Conservation (phyloP, 148 eudicot genomes). For the Arbutus unedo region DNA sequence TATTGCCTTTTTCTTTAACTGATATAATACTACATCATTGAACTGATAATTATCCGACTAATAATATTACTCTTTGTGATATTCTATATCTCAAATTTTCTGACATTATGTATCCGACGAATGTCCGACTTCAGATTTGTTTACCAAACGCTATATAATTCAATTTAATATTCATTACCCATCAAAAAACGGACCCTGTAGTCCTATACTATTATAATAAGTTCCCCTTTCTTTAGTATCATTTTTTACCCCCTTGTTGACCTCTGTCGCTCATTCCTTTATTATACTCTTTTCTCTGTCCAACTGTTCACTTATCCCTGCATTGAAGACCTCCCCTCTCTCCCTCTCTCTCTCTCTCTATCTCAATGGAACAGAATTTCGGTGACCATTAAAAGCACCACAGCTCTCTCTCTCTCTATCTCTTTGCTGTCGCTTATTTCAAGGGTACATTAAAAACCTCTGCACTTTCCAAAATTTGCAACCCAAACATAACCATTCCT, state of each 20-base stretch:
- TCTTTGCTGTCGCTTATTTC: slow-evolving; percentile 17
- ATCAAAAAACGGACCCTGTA: too few species aligned
- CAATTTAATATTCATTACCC: too few species aligned
- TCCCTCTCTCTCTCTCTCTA: slow-evolving; percentile 20
- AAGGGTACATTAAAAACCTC: slow-evolving; percentile 15
- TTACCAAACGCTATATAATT: too few species aligned
- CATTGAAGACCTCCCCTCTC: neutral
- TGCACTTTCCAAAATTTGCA: slow-evolving; percentile 11
- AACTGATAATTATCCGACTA: too few species aligned
- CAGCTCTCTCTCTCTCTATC: neutral
- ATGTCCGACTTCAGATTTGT: too few species aligned
- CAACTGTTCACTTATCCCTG: neutral
- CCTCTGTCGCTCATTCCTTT: slow-evolving; percentile 16
- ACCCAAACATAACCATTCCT: neutral
- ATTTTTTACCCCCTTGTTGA: slow-evolving; percentile 22
- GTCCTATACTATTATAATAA: too few species aligned
- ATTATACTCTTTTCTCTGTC: neutral
- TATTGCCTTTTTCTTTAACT: too few species aligned
- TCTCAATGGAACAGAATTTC: slow-evolving; percentile 35
- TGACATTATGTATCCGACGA: too few species aligned
- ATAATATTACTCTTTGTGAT: too few species aligned
- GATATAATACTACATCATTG: too few species aligned
- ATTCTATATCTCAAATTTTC: too few species aligned
- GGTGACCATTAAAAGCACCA: slow-evolving; percentile 29
- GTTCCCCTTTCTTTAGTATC: neutral